Base-by-base conservation (phyloP, 192 early-diverging fungal genomes). In the Entophlyctis helioformis region DNA sequence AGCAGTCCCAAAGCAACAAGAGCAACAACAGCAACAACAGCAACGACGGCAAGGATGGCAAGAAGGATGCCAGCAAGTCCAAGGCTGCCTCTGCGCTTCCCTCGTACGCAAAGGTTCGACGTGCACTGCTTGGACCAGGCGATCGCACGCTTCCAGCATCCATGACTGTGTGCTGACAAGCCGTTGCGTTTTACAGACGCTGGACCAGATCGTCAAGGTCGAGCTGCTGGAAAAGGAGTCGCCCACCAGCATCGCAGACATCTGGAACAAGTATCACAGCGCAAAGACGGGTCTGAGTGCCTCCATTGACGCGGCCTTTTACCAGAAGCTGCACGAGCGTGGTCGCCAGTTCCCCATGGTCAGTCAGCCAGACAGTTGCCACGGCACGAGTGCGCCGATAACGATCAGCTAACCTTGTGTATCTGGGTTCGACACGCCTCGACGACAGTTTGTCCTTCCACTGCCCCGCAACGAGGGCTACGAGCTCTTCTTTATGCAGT, bases 401-500 rank as follows among this genome's bases (percentile, higher is more conserved):
- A 4, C 29, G 6, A 11, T 31, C 29, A 11, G 6, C 11, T 4
- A 11, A 8, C 6, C 29, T 31, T 31, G 29, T 31, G 29, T 31
- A 31, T 31, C 29, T 31, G 29, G 26, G 15, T 16, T 10, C 26
- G 16, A 23, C 12, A 3, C 0, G 12, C 36, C 1, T 34, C 3
- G 8, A 16, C 31, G 19, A 2, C 37, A 84, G 82, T 96, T 96
- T 65, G 59, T 93, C 23, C 52, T 96, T 6, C 92, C 92, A 21
- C 54, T 93, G 36, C 83, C 86, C 25, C 71, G 84, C 20, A 70
- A 78, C 31, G 23, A 76, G 16, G 92, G 89, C 18, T 73, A 87
- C 22, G 92, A 96, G 57, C 83, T 91, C 53, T 89, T 78, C 53
- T 53, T 92, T 12, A 34, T 91, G 48, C 92, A 96, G 60, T 85